Evolutionary conservation across 495 filamentous ascomycete genomes (phyloP), one percentile per base, ranked within the genome.

Genomic region (Penicillium chermesinum): DNA sequence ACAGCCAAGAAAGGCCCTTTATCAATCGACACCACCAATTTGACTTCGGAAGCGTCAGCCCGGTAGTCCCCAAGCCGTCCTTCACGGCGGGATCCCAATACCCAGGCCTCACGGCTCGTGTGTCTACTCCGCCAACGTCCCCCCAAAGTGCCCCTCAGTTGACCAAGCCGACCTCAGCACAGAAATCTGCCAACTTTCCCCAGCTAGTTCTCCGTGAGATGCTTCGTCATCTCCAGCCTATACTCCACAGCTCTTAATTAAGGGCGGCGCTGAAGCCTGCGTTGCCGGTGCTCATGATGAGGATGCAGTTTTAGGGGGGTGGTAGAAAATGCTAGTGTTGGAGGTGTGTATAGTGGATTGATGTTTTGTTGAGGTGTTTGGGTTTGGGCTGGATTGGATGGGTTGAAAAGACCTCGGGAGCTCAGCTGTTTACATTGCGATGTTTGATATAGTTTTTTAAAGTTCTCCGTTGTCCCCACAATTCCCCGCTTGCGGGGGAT

Each of bases 1-100:
- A 84, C 78, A 7, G 81, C 81, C 21, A 78, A 52, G 50, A 79
- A 86, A 0, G 81, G 81, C 1, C 58, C 63, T 54, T 71, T 53
- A n/a, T 74, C 68, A 19, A 85, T 58, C 0, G 80, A 70, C 17
- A 77, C 39, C 0, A 81, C 82, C 82, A 85, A 53, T 86, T 86
- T 0, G 78, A 77, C 59, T 86, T 86, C 0, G 73, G 52, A 1
- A 82, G 41, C 0, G 46, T 16, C 7, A 84, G 52, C 0, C 55
- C 43, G 16, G 15, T 58, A 1, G 82, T 84, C 1, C 73, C 73
- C 10, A 84, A 46, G 0, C 78, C 77, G 53, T 85, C 80, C 52
- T 65, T 73, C 5, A 79, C 55, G 7, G 75, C 66, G 0, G 81
- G 81, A 53, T 84, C 71, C 60, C 73, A 83, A 44, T 63, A 62